Evolutionary conservation across 2,329 filamentous ascomycete genomes (phyloP), one percentile per base, ranked within the genome.

Genomic region (Cercospora brassicicola): DNA sequence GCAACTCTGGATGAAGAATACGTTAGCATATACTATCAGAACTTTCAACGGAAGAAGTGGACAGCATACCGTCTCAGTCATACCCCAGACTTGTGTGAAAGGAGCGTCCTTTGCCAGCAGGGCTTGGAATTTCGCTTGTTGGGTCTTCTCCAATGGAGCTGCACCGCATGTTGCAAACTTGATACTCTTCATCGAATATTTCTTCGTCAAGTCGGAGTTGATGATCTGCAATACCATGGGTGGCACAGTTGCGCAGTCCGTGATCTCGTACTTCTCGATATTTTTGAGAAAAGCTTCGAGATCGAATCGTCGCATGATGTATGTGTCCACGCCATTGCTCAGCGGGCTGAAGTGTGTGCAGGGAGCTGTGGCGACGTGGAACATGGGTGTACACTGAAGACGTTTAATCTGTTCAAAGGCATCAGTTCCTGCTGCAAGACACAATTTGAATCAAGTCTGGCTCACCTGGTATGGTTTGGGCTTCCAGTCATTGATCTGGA

Each of bases 91-190:
- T 33, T 71, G 69, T 0, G 64, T 71, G n/a, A 69, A 71, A 5
- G 66, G 62, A 2, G 66, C 66, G 23, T 87, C 75, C 61, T 73
- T 69, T 55, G 91, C 90, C 72, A 87, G 91, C 28, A 87, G 78
- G 62, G 84, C 84, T 26, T 84, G 81, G 23, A 93, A 79, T 5
- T 91, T 89, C 39, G 86, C 82, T 1, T 90, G 86, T 0, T 90
- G 91, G 77, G 94, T 91, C 70, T 87, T 84, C 3, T 91, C 91
- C 0, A 94, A 81, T 0, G 92, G 92, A 3, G 92, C 92, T 0
- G 92, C 92, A 2, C 92, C 92, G 0, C 89, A 91, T 76, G 91
- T 92, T 8, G 93, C 79, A 2, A 82, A 78, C 7, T 81, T 82
- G 0, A 94, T 88, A 61, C 86, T 89, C 73, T 86, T 89, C 2